Base-by-base conservation (phyloP, 352 stramenopile genomes). In the Phytopythium aichiense region DNA sequence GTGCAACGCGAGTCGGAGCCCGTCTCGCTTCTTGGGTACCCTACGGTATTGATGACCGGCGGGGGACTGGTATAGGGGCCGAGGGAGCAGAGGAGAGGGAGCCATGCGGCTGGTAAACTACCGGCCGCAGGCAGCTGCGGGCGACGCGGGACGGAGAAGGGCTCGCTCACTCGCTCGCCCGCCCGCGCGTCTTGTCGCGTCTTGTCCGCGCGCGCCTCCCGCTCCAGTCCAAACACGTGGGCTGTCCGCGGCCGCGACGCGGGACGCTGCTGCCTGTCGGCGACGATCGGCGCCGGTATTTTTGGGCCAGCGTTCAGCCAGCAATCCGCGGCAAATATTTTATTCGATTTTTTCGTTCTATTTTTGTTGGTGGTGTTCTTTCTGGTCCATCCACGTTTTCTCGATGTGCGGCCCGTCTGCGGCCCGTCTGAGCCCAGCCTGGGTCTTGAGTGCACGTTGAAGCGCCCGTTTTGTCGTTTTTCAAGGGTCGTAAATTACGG, bases 101-200 rank as follows among this genome's bases (percentile, higher is more conserved):
- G 18, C 38, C 12, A 30, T 30, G 23, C 23, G 28, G 46, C 56
- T 71, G 60, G 40, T 67, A 45, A 71, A 53, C 56, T 56, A 49
- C 20, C 38, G 40, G 45, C 42, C 40, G 20, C 28, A 30, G 12
- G 38, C 40, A 23, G 40, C 40, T 46, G 40, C 4, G 0, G 2
- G 40, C 16, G 28, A 4, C 28, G 28, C 28, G 28, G 28, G 28
- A 30, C 28, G 2, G 28, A 30, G 28, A 30, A 30, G 28, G 28
- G 28, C n/a, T n/a, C n/a, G n/a, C n/a, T n/a, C n/a, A n/a, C n/a
- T n/a, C n/a, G n/a, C n/a, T n/a, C n/a, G n/a, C n/a, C n/a, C n/a
- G n/a, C n/a, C n/a, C n/a, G n/a, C n/a, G n/a, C 18, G 40, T 46
- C 40, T 46, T 46, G 40, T 46, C 40, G 40, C 40, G 40, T 46